Base-by-base conservation (phyloP, 306 rosid genomes). In the Castanea sativa region DNA sequence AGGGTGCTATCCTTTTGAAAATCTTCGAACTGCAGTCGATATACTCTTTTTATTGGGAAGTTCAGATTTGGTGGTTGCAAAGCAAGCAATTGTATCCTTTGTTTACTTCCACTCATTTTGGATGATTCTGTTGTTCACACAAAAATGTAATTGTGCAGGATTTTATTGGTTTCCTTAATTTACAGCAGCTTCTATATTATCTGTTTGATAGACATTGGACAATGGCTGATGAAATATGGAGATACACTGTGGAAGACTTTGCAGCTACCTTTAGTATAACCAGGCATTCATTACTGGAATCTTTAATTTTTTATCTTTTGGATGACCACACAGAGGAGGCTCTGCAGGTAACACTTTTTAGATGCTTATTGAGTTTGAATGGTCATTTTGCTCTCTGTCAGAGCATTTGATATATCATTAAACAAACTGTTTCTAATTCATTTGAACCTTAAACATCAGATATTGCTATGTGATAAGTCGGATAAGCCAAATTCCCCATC, bases 41-140 rank as follows among this genome's bases (percentile, higher is more conserved):
- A 78, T 91, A 35, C 97, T 96, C 81, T 96, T 96, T 85, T 76
- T 96, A 69, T 82, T 58, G 80, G 98, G 97, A 82, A 87, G 96
- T 87, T 93, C 96, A 79, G 94, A 89, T 81, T 79, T 82, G 85
- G 94, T 89, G 79, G 87, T 91, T 82, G 96, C 99, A 41, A 96
- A 96, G 87, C 96, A 90, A 90, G 99, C 99, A 65, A 96, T 90
- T 82, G 99, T 93, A 96, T 96, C 99, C 97, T 93, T 83, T 73
- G 38, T 78, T 63, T 55, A 16, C 27, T 3, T 76, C 73, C 18
- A 35, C 69, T 65, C 13, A 61, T 20, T 73, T 73, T 78, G 18
- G 73, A 25, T 76, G 16, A 74, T 76, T 63, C 23, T 86, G 38
- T 76, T 35, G 21, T 11, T 80, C 35, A 11, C 58, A 41, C 55